phyloP scores from a whole-genome alignment of 352 stramenopile species.

The Pythium aristosporum region DNA sequence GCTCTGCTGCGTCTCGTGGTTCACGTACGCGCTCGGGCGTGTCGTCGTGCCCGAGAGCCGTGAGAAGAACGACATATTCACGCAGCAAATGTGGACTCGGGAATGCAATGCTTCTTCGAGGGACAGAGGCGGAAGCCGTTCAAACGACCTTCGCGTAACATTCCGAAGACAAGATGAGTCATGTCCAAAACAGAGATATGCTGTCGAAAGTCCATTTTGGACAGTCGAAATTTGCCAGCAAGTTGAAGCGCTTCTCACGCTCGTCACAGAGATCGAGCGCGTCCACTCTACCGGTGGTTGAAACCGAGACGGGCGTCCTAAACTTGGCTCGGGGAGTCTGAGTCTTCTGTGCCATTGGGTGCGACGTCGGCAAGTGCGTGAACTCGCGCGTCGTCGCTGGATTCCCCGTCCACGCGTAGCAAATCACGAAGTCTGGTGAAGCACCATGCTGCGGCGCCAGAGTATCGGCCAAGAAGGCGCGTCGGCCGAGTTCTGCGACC shows the following conservation, averaged over 20 bases:
- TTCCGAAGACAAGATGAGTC: not conserved
- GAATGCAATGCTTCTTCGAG: not conserved
- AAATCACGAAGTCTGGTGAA: too few species aligned
- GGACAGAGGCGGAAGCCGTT: not conserved
- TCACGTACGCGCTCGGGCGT: constrained; percentile 34
- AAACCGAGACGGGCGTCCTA: not conserved
- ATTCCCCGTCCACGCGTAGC: not conserved
- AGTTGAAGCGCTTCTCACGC: constrained; percentile 5
- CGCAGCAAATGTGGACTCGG: not conserved
- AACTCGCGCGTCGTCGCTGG: not conserved
- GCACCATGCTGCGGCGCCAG: constrained; percentile 30
- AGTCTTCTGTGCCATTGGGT: not conserved
- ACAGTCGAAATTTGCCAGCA: constrained; percentile 4
- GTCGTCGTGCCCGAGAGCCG: constrained; percentile 35
- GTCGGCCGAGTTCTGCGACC: constrained; percentile 59
- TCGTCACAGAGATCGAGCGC: not conserved
- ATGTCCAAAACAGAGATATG: not conserved
- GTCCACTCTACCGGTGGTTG: not conserved
- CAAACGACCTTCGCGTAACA: constrained; percentile 23
- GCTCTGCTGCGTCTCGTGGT: constrained; percentile 76
- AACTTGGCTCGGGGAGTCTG: not conserved
- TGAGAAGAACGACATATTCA: constrained; percentile 55
- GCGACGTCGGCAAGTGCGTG: not conserved
- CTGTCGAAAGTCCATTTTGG: constrained; percentile 1
- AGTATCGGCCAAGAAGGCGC: constrained; percentile 57